These are phyloP conservation scores for Microthyrium microscopicum DNA, from an alignment of 2,329 filamentous ascomycete species.

Conservation along the genomic window DNA sequence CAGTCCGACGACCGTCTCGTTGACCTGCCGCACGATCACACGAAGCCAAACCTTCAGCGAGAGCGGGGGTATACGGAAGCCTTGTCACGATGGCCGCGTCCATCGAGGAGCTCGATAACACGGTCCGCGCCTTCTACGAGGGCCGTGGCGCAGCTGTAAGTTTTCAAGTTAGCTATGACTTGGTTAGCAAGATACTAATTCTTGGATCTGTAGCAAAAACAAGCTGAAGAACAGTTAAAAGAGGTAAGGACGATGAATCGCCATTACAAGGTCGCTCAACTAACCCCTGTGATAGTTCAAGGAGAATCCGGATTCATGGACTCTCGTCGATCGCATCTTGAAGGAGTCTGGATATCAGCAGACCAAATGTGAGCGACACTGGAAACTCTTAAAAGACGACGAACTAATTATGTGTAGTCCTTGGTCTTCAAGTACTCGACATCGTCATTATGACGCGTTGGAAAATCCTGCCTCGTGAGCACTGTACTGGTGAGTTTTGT, in stretches of 20 bases:
- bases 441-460: constrained; percentile 97
- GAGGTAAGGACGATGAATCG: constrained; percentile 43
- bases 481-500: constrained; percentile 58
- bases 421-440: constrained; percentile 91
- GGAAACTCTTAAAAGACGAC: constrained; percentile 10
- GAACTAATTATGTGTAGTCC: constrained; percentile 41
- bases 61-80: constrained; percentile 1
- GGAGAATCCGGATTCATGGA: constrained; percentile 95
- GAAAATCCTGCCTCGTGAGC: constrained; percentile 92
- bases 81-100: constrained; percentile 16
- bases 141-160: constrained; percentile 82
- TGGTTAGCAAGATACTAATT: constrained; percentile 19
- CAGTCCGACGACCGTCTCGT: too few relatives aligned
- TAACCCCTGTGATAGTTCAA: constrained; percentile 55
- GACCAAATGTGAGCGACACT: constrained; percentile 65
- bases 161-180: constrained; percentile 11
- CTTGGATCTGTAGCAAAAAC: constrained; percentile 59
- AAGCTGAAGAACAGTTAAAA: constrained; percentile 82
- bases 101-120: constrained; percentile 90
- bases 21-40: too few relatives aligned
- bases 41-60: too few relatives aligned
- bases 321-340: constrained; percentile 92
- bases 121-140: constrained; percentile 94
- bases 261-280: constrained; percentile 12
- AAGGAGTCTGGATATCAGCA: constrained; percentile 84